Conservation (phyloP, 805 yeast species). For the Wickerhamomyces bovis region DNA sequence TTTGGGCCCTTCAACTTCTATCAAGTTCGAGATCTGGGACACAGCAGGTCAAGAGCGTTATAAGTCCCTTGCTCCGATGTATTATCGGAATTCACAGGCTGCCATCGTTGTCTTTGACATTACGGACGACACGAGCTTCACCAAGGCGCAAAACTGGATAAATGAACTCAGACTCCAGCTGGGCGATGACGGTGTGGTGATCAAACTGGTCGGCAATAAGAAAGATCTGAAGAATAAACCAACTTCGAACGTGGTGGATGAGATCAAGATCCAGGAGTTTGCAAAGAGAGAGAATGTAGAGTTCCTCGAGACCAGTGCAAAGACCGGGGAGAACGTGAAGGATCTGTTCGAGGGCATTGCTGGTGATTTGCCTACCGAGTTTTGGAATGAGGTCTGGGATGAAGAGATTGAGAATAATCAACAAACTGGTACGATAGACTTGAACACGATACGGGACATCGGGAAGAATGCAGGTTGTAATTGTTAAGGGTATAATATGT, state of each 20-base stretch:
- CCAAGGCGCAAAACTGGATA: conserved; percentile 85
- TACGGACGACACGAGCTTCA: conserved; percentile 62
- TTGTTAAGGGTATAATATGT: neutral
- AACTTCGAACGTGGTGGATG: conserved; percentile 19
- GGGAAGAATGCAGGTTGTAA: conserved; percentile 2
- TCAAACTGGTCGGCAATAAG: conserved; percentile 87
- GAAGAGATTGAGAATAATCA: neutral
- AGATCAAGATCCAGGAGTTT: conserved; percentile 8
- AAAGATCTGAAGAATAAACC: conserved; percentile 42
- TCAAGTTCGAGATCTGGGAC: conserved; percentile 81
- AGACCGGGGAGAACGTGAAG: conserved; percentile 56
- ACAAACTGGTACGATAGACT: conserved; percentile 24
- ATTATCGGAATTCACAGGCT: conserved; percentile 71
- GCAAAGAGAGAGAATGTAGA: conserved; percentile 28
- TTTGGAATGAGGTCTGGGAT: conserved; percentile 15
- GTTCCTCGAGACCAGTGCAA: conserved; percentile 38
- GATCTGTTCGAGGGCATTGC: conserved; percentile 39
- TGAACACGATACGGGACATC: conserved; percentile 17
- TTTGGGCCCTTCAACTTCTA: conserved; percentile 44
- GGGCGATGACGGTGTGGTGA: conserved; percentile 66
- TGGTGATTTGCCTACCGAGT: conserved; percentile 37
- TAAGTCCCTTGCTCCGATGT: conserved; percentile 75
- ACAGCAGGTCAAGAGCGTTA: conserved; percentile 84
- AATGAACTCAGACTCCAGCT: conserved; percentile 40
- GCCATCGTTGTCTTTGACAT: conserved; percentile 89